These are phyloP conservation scores for Penicillium sp. DNA, from an alignment of 2,329 filamentous ascomycete genomes.

Conservation along the genomic window DNA sequence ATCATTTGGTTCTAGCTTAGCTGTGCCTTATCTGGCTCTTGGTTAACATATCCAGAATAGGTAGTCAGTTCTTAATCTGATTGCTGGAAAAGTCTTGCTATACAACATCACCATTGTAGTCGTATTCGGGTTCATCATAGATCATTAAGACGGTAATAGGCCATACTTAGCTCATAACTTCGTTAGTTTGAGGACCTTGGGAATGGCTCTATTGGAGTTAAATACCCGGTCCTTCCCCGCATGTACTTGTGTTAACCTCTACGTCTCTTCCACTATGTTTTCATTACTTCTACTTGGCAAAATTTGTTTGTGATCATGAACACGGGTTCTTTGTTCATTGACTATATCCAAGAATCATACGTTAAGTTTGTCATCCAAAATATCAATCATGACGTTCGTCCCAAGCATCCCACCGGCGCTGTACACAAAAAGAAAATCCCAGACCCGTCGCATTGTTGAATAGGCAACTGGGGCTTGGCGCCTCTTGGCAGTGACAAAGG, in stretches of 20 bases:
- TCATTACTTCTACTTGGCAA: background rate
- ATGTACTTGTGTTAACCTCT: background rate
- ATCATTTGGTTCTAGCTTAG: background rate
- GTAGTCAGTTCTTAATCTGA: background rate
- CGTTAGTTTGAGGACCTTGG: background rate
- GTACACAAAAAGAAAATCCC: slow-evolving; percentile 8
- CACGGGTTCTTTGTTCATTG: slow-evolving; percentile 5
- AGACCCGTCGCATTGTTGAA: slow-evolving; percentile 13
- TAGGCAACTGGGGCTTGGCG: slow-evolving; percentile 2
- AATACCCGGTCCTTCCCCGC: background rate
- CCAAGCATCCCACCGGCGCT: slow-evolving; percentile 3
- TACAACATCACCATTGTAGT: background rate
- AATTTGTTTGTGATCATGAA: background rate
- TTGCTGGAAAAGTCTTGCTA: background rate
- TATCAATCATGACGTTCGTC: slow-evolving; percentile 18
- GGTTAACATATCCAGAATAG: background rate
- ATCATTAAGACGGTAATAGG: background rate
- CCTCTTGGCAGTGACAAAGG: background rate
- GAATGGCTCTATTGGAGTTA: background rate
- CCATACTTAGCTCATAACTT: background rate
- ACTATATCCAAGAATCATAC: slow-evolving; percentile 20
- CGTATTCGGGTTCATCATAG: background rate
- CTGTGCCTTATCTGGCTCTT: background rate
- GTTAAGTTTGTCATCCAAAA: slow-evolving; percentile 20
- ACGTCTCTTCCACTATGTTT: background rate